These are phyloP conservation scores for Hypoxylon sp. DNA, from an alignment of 2,329 filamentous ascomycete genomes.

Conservation along the genomic window DNA sequence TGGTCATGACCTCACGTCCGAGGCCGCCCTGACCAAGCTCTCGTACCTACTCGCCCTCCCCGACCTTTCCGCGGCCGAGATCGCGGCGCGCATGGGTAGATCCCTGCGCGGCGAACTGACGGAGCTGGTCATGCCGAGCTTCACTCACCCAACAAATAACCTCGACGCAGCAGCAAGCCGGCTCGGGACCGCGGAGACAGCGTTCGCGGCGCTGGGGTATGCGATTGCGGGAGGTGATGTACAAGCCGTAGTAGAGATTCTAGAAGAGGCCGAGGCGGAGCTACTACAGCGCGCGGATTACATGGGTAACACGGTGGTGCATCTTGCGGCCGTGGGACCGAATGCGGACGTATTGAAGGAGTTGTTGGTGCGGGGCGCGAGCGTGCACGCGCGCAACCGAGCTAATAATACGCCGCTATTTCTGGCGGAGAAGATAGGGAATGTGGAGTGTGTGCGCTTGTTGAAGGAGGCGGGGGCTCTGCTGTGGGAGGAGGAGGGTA, in stretches of 20 bases:
- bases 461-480: constrained; percentile 71
- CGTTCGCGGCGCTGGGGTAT: constrained; percentile 82
- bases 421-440: constrained; percentile 70
- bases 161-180: constrained; percentile 60
- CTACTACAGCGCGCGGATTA: constrained; percentile 84
- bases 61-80: constrained; percentile 72
- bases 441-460: constrained; percentile 65
- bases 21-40: constrained; percentile 91
- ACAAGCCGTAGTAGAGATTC: constrained; percentile 73
- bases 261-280: constrained; percentile 70
- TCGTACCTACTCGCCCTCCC: constrained; percentile 83
- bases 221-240: constrained; percentile 81
- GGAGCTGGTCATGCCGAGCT: constrained; percentile 77
- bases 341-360: constrained; percentile 69
- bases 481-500: constrained; percentile 64
- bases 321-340: constrained; percentile 68
- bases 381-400: constrained; percentile 74
- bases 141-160: constrained; percentile 74
- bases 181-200: constrained; percentile 67
- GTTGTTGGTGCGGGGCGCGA: constrained; percentile 72
- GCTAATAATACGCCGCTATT: constrained; percentile 76
- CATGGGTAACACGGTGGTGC: constrained; percentile 79
- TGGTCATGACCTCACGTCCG: constrained; percentile 88
- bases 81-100: constrained; percentile 77
- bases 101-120: constrained; percentile 89